Evolutionary conservation across 2,329 filamentous ascomycete species (phyloP), one percentile per base, ranked within the genome.

Genomic region (Aureobasidium lini): DNA sequence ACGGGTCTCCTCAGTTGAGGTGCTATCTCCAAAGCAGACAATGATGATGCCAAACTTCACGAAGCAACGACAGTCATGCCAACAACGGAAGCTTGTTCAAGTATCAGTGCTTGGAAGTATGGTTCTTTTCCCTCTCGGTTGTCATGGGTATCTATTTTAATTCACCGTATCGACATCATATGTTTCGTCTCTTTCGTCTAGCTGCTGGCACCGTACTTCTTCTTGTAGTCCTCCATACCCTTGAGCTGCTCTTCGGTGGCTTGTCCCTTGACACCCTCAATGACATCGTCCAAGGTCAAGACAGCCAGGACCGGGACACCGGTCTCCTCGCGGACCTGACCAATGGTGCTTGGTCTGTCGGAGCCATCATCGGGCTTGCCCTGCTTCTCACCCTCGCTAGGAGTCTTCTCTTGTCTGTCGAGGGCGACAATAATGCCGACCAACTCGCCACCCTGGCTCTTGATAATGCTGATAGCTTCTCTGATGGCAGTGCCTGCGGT

Each of bases 401-500:
- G 87, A 60, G 90, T 82, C 77, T 88, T 92, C 81, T 95, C 90
- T 80, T 87, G 87, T 61, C 93, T 83, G 75, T 96, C 90, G 65
- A 96, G 81, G 3, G 92, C 89, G 34, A 99, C 88, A 18, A 96
- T 83, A 60, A 97, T 92, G 32, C 91, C 93, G 3, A 88, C 88
- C 23, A 97, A 84, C 53, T 82, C 84, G 1, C 93, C 94, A 2
- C 93, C 94, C 71, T 95, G 88, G 67, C 84, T 84, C 67, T 85
- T 82, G 71, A 97, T 96, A 73, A 96, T 94, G 58, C 85, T 85
- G 62, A 97, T 91, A 13, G 93, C 90, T 73, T 97, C 92, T 61
- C 91, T 82, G 77, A 96, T 92, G 42, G 94, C 94, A 1, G 92
- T 97, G 31, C 94, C 94, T 0, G 91, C 93, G 1, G 92, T 96